phyloP scores from a whole-genome alignment of 2,329 filamentous ascomycete genomes.

The Emmonsiellopsis sp. region DNA sequence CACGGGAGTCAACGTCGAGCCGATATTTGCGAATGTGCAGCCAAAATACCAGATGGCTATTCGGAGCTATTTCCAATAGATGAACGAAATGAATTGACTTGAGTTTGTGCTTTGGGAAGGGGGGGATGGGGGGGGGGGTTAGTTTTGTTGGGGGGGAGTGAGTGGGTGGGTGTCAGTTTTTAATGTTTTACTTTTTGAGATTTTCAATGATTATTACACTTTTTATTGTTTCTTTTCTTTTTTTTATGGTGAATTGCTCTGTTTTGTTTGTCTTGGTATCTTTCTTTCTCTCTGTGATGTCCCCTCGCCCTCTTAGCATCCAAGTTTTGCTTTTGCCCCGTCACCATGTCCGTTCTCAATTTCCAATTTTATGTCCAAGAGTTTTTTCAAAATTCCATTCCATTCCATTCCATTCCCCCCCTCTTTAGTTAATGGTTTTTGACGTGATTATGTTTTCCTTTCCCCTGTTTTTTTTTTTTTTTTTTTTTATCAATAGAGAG shows the following conservation, averaged over 20 bases:
- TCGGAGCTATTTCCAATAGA: slow-evolving; percentile 64
- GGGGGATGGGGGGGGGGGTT: too few species aligned
- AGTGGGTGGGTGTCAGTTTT: too few species aligned
- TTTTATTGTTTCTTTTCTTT: too few species aligned
- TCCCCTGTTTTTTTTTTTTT: background rate
- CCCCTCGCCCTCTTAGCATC: too few species aligned
- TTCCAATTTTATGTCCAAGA: background rate
- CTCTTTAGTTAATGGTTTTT: background rate
- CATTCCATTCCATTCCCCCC: background rate
- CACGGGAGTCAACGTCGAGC: slow-evolving; percentile 65
- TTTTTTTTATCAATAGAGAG: background rate
- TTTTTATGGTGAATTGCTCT: too few species aligned
- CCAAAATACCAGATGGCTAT: slow-evolving; percentile 74
- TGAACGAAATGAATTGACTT: background rate
- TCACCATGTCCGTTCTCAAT: background rate
- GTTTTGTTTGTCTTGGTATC: too few species aligned
- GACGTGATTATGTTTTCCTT: background rate
- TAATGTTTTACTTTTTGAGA: too few species aligned
- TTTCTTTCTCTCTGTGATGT: too few species aligned
- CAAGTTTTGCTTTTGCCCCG: background rate
- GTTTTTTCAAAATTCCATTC: background rate
- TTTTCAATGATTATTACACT: too few species aligned
- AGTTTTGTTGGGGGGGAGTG: too few species aligned
- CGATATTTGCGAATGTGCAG: slow-evolving; percentile 64
- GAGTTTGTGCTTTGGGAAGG: background rate